Conservation (phyloP, 345 rosid species). For the Euphorbia tirucalli region DNA sequence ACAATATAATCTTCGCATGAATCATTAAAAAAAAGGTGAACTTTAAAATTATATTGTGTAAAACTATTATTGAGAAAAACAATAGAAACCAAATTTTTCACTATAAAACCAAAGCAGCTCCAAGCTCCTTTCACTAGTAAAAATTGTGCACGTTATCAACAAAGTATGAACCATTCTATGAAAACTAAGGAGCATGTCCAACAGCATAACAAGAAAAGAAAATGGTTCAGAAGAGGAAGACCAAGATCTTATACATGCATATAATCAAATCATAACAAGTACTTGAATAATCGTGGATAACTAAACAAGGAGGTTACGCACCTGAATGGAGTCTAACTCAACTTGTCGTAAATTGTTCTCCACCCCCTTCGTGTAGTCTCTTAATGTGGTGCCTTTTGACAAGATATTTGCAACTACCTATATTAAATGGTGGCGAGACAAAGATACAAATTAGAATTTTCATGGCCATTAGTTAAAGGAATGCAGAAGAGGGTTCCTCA, state of each 20-base stretch:
- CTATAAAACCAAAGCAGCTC: background rate
- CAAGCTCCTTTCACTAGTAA: background rate
- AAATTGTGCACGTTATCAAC: background rate
- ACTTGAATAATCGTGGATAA: background rate
- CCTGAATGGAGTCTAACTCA: slow-evolving; percentile 94
- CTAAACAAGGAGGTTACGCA: slow-evolving; percentile 19
- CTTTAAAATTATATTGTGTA: background rate
- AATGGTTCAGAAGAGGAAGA: background rate
- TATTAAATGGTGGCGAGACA: slow-evolving; percentile 3
- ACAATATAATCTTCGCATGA: no score
- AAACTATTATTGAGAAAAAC: background rate
- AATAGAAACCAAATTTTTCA: background rate
- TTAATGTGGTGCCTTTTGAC: slow-evolving; percentile 74
- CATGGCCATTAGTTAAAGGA: background rate
- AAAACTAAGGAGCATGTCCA: no score
- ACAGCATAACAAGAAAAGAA: background rate
- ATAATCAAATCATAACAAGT: background rate
- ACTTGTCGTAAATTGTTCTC: slow-evolving; percentile 91
- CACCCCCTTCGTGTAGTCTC: slow-evolving; percentile 89
- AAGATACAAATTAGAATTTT: background rate
- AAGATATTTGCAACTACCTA: slow-evolving; percentile 89
- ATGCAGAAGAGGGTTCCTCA: background rate
- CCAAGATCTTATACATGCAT: background rate
- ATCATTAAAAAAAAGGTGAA: no score
- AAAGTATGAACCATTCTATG: background rate